Base-by-base conservation (phyloP, 192 early-diverging fungal species). In the Linnemannia hyalina region DNA sequence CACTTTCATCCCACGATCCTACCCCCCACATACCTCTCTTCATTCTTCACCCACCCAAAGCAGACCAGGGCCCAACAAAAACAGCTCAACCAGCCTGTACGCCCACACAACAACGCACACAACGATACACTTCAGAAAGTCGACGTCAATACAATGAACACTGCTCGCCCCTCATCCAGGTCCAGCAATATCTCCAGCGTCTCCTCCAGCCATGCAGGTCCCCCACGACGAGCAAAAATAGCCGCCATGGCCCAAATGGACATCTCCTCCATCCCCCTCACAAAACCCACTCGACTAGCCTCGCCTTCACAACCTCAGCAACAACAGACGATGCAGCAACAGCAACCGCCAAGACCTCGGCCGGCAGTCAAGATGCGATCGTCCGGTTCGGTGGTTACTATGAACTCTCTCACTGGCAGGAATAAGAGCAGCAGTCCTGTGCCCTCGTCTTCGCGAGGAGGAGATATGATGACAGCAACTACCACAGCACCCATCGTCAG, bases 161-260 rank as follows among this genome's bases (percentile, higher is more conserved):
- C 80, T n/a, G 63, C 74, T 26, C 80, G 80, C 29, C 41, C 74
- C 22, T 74, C 73, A 38, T 81, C 80, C 22, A 70, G 74, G 29
- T 55, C n/a, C 41, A 76, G 63, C 60, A 75, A 75, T 49, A 68
- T 44, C 29, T 38, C 42, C 52, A 73, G 23, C 57, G 54, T 60
- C 60, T 69, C 42, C 52, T 41, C n/a, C 47, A 81, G 29, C 54
- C 63, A 41, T 26, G 70, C 23, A 41, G 55, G 49, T 8, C 77
- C 20, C 2, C 80, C 80, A 75, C 69, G 80, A 70, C 68, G 74
- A 46, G 82, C 82, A 38, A 83, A 78, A 57, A 73, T 83, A 32
- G 82, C 73, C 11, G 26, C 54, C 57, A 77, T 70, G 55, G 76
- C 76, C 47, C 82, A 83, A 77, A 78, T 78, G 63, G 76, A 83